Percentiles rank a stretch among this genome's conserved stretches.
These are phyloP conservation scores for Aspergillus cavernicola DNA, from an alignment of 495 filamentous ascomycete species.

Conservation along the genomic window DNA sequence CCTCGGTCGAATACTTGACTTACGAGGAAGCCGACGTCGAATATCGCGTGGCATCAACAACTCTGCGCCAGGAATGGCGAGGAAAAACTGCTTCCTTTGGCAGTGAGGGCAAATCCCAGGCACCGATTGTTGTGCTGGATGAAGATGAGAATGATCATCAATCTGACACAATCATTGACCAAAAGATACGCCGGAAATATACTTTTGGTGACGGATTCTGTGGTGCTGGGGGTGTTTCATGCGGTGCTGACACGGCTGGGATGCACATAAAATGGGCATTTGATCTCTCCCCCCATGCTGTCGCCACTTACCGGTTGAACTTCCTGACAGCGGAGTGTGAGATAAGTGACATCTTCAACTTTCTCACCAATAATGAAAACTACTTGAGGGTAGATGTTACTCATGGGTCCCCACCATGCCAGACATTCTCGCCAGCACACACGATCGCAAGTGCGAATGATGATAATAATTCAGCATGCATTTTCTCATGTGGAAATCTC, in stretches of 20 bases:
- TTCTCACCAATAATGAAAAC: conserved; percentile 25
- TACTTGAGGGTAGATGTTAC: conserved; percentile 60
- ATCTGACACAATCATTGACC: conserved; percentile 9
- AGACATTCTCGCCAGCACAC: conserved; percentile 76
- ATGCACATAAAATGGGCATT: conserved; percentile 57
- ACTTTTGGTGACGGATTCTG: conserved; percentile 71
- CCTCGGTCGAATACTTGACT: conserved; percentile 27
- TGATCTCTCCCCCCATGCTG: conserved; percentile 56
- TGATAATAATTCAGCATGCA: conserved; percentile 66
- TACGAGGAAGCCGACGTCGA: conserved; percentile 24
- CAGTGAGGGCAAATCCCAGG: background rate
- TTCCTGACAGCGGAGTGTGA: conserved; percentile 50
- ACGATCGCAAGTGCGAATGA: conserved; percentile 62
- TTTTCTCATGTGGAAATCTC: conserved; percentile 60
- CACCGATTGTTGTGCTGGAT: conserved; percentile 12
- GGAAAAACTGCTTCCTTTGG: conserved; percentile 30
- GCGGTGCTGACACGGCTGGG: conserved; percentile 62
- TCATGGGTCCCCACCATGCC: conserved; percentile 82
- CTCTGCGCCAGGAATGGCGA: conserved; percentile 31
- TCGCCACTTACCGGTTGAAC: conserved; percentile 55
- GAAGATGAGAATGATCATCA: conserved; percentile 18
- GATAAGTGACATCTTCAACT: conserved; percentile 22
- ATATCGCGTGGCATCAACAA: background rate
- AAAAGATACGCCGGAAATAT: conserved; percentile 35
- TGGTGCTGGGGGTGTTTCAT: conserved; percentile 72